Evolutionary conservation across 1,139 yeast genomes (phyloP).

Genomic region (Groenewaldozyma auringiensis): DNA sequence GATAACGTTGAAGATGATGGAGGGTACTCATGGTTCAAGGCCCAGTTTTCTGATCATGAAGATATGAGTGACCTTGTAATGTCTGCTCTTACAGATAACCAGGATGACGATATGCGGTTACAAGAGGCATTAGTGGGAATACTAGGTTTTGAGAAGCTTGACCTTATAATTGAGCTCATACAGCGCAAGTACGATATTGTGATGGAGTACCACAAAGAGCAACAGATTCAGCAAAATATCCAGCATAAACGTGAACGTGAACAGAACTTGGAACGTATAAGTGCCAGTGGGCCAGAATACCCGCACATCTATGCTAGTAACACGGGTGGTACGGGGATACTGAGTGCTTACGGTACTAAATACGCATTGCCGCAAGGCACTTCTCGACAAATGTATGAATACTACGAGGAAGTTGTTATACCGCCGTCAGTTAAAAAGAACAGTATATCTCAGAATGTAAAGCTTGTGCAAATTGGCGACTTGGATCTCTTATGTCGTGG

Average conservation of each 20-base stretch:
- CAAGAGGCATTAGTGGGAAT: constrained; percentile 68
- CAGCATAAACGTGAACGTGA: constrained; percentile 35
- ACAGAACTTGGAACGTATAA: constrained; percentile 4
- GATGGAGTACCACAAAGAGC: constrained; percentile 30
- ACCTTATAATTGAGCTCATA: constrained; percentile 59
- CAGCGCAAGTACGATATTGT: constrained; percentile 36
- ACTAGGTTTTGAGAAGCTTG: constrained; percentile 80
- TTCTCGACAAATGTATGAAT: constrained; percentile 46
- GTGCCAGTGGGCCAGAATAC: constrained; percentile 31
- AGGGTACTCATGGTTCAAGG: constrained; percentile 11
- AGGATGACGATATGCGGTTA: constrained; percentile 49
- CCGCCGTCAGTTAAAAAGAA: constrained; percentile 56
- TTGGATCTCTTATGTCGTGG: constrained; percentile 75
- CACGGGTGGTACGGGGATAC: constrained; percentile 47
- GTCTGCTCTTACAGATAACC: constrained; percentile 25
- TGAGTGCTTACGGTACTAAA: constrained; percentile 74
- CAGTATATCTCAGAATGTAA: constrained; percentile 11
- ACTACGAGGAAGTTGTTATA: constrained; percentile 74
- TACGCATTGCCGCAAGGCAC: constrained; percentile 79
- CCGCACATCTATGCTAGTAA: constrained; percentile 77
- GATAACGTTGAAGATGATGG: not conserved
- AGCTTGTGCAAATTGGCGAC: constrained; percentile 50
- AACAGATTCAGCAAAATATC: constrained; percentile 31
- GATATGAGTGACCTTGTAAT: constrained; percentile 22
- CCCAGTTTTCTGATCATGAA: constrained; percentile 14